Base-by-base conservation (phyloP, 2,329 filamentous ascomycete species). In the Didymella arachidicola region DNA sequence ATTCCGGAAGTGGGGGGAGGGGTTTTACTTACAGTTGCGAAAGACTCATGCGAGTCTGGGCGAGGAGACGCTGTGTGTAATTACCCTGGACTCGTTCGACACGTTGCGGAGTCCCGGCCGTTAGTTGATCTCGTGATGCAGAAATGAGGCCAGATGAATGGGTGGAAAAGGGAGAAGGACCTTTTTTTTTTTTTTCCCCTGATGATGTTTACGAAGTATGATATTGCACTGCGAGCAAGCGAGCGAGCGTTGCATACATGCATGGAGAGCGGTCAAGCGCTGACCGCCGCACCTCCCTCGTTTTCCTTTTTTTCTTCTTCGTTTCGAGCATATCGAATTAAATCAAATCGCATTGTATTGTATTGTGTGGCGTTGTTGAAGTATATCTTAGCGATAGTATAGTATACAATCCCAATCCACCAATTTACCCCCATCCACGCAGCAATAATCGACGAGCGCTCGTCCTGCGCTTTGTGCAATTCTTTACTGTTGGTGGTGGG, bases 11-110 rank as follows among this genome's bases (percentile, higher is more conserved):
- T 54, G 57, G 57, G 57, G 51, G 32, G 34, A 3, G 0, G 2
- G 26, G 57, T 55, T 59, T 6, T 18, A 39, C n/a, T 58, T 58
- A 53, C 55, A 36, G 49, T 53, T 58, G 49, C 29, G 5, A 43
- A 43, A 22, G 54, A 57, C 54, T 16, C 16, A 7, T n/a, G 42
- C 27, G 2, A 4, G 2, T 3, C 11, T 43, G 55, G 55, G 55
- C 55, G 55, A 53, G 49, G 43, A 57, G 54, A 47, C n/a, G 44
- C 1, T 3, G 5, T 11, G 18, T 12, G 14, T 25, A 10, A 42
- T 8, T 29, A 56, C 50, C 45, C 53, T 49, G 53, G 30, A 32
- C 30, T 16, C n/a, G 39, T 49, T 26, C 25, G 7, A 25, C 5
- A 36, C 32, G 19, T 26, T 5, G 36, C 38, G n/a, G n/a, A n/a